Evolutionary conservation across 179 eudicot species (phyloP).

Genomic region (Spergularia azorica): DNA sequence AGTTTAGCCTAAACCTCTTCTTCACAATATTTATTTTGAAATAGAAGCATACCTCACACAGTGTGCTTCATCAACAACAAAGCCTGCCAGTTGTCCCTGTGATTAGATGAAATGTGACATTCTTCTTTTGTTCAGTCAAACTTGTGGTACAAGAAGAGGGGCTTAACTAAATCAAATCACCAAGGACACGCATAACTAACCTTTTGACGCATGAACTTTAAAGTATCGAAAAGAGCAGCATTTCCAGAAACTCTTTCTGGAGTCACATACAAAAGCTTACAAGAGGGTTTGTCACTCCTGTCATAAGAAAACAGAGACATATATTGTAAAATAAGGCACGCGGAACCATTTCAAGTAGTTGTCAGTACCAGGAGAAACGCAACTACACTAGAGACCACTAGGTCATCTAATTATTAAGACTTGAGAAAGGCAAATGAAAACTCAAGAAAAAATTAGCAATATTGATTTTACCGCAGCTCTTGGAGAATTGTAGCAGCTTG

Average conservation of each 20-base stretch:
- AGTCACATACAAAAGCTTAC: constrained; percentile 97
- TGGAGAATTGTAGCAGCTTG: constrained; percentile 88
- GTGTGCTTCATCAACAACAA: constrained; percentile 98
- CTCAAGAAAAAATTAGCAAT: background rate
- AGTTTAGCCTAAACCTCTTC: background rate
- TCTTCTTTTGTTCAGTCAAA: constrained; percentile 13
- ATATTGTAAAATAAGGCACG: no score
- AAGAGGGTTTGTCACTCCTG: constrained; percentile 89
- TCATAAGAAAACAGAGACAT: constrained; percentile 20
- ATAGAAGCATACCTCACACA: constrained; percentile 76
- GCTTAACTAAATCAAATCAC: background rate
- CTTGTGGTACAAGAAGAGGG: constrained; percentile 9
- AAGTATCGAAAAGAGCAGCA: constrained; percentile 61
- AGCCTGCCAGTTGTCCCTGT: constrained; percentile 91
- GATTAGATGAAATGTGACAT: constrained; percentile 8
- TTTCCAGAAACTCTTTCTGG: constrained; percentile 95
- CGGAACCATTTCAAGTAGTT: no score
- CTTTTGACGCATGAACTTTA: constrained; percentile 64
- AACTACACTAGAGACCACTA: background rate
- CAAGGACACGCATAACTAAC: constrained; percentile 39
- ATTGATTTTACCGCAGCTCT: constrained; percentile 61
- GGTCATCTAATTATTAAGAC: background rate
- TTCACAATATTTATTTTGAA: background rate
- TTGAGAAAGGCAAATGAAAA: background rate
- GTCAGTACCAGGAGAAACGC: constrained; percentile 2